Percentiles rank a stretch among this genome's conserved stretches.
These are phyloP conservation scores for Macrolepiota fuliginosa DNA, from an alignment of 768 basidiomycete genomes.

Conservation along the genomic window DNA sequence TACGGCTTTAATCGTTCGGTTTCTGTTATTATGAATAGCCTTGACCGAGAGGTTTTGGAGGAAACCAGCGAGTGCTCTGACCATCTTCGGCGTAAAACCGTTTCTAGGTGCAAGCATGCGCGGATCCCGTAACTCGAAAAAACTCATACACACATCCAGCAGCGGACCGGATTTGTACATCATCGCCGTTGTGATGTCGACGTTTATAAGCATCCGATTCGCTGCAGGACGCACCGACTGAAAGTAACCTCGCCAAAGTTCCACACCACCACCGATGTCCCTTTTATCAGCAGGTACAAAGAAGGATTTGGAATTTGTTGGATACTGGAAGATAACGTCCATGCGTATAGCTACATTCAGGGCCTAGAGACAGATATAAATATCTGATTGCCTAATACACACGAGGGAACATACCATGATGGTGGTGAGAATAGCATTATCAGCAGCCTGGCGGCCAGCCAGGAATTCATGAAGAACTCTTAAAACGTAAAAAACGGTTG, in stretches of 20 bases:
- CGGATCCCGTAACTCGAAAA: conserved; percentile 33
- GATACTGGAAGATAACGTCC: conserved; percentile 68
- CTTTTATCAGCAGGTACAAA: conserved; percentile 61
- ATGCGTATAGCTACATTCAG: conserved; percentile 81
- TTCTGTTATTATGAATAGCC: conserved; percentile 34
- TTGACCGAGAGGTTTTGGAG: conserved; percentile 32
- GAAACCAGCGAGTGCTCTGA: conserved; percentile 42
- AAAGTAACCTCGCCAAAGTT: conserved; percentile 80
- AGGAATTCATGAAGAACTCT: conserved; percentile 68
- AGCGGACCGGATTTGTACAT: conserved; percentile 72
- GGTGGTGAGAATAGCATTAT: conserved; percentile 61
- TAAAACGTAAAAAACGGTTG: background rate
- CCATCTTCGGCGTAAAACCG: conserved; percentile 53
- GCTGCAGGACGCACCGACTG: conserved; percentile 74
- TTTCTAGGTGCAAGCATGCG: conserved; percentile 29
- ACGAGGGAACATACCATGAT: conserved; percentile 47
- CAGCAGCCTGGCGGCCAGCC: conserved; percentile 60
- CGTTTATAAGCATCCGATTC: conserved; percentile 67
- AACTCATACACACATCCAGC: conserved; percentile 55
- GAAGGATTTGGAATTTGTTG: conserved; percentile 77
- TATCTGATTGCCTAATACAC: background rate
- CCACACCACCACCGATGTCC: conserved; percentile 60
- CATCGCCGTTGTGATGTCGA: conserved; percentile 78
- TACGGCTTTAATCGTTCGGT: conserved; percentile 58
- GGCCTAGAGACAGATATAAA: conserved; percentile 39